A percentile compares a stretch with the other conserved stretches of the same genome.
These are phyloP conservation scores for Veloporphyrellus conicus DNA, from an alignment of 1,284 basidiomycete species.

Conservation along the genomic window DNA sequence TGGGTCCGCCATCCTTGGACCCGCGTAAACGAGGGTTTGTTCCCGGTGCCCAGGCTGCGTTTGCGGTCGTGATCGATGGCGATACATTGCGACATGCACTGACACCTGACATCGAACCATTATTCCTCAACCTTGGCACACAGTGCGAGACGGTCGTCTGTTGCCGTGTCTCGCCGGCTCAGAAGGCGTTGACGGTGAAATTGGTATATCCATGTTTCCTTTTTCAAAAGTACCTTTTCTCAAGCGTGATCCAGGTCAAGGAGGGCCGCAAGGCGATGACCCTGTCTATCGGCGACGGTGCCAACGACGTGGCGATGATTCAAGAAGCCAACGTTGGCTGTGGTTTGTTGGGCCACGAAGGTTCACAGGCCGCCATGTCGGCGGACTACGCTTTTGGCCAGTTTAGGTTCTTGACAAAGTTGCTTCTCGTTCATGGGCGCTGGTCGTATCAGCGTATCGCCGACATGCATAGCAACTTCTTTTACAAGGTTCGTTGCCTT, in stretches of 20 bases:
- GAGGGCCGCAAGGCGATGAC: slow-evolving; percentile 96
- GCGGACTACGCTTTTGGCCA: slow-evolving; percentile 98
- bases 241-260: slow-evolving; percentile 62
- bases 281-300: slow-evolving; percentile 93
- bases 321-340: slow-evolving; percentile 98
- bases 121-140: slow-evolving; percentile 90
- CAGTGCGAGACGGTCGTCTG: slow-evolving; percentile 98
- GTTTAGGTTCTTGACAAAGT: slow-evolving; percentile 89
- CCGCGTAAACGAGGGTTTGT: slow-evolving; percentile 61
- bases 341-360: slow-evolving; percentile 90
- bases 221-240: background rate
- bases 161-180: slow-evolving; percentile 93
- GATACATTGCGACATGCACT: slow-evolving; percentile 87
- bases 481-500: slow-evolving; percentile 77
- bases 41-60: slow-evolving; percentile 64
- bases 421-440: slow-evolving; percentile 90
- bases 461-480: slow-evolving; percentile 98
- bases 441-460: slow-evolving; percentile 96
- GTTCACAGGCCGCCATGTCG: slow-evolving; percentile 97
- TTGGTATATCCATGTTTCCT: slow-evolving; percentile 53
- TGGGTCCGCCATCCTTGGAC: slow-evolving; percentile 60
- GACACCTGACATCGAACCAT: slow-evolving; percentile 68
- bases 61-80: slow-evolving; percentile 95
- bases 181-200: slow-evolving; percentile 94
- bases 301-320: slow-evolving; percentile 96